A percentile compares a stretch with the other conserved stretches of the same genome.
phyloP scores from a whole-genome alignment of 2,329 filamentous ascomycete genomes.

The Fusarium nodosum region DNA sequence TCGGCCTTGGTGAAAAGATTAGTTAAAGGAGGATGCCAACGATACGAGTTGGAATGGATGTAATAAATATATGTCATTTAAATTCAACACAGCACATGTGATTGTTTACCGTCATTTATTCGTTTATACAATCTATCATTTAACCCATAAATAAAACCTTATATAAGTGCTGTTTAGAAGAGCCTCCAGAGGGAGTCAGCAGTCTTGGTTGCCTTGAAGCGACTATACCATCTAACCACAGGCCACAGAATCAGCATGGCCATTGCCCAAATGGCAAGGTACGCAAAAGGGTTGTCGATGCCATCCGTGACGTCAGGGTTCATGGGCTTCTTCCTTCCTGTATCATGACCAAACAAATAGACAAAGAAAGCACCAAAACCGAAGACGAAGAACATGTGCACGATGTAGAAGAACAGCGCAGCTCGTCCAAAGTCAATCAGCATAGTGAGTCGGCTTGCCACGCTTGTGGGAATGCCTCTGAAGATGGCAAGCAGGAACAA shows the following conservation, averaged over 20 bases:
- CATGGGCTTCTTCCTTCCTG: slow-evolving; percentile 47
- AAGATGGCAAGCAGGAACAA: slow-evolving; percentile 58
- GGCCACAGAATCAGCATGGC: slow-evolving; percentile 58
- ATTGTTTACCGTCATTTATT: not conserved
- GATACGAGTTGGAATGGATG: not conserved
- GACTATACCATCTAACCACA: slow-evolving; percentile 58
- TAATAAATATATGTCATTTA: too few relatives aligned
- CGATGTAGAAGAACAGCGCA: slow-evolving; percentile 62
- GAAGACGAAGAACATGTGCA: slow-evolving; percentile 56
- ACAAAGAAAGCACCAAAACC: slow-evolving; percentile 46
- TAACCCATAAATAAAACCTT: not conserved
- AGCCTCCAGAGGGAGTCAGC: slow-evolving; percentile 63
- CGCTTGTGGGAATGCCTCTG: slow-evolving; percentile 50
- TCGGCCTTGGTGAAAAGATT: not conserved
- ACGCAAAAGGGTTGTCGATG: slow-evolving; percentile 57
- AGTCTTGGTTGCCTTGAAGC: slow-evolving; percentile 59
- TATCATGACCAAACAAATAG: slow-evolving; percentile 54
- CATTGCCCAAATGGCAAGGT: slow-evolving; percentile 55
- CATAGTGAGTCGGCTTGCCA: slow-evolving; percentile 53
- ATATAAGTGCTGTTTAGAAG: slow-evolving; percentile 51
- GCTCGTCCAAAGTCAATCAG: slow-evolving; percentile 61
- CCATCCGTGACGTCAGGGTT: slow-evolving; percentile 48
- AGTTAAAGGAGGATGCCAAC: not conserved
- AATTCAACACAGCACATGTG: not conserved
- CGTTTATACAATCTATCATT: slow-evolving; percentile 1